These are phyloP conservation scores for Didymella keratinophila DNA, from an alignment of 2,329 filamentous ascomycete genomes.

Conservation along the genomic window DNA sequence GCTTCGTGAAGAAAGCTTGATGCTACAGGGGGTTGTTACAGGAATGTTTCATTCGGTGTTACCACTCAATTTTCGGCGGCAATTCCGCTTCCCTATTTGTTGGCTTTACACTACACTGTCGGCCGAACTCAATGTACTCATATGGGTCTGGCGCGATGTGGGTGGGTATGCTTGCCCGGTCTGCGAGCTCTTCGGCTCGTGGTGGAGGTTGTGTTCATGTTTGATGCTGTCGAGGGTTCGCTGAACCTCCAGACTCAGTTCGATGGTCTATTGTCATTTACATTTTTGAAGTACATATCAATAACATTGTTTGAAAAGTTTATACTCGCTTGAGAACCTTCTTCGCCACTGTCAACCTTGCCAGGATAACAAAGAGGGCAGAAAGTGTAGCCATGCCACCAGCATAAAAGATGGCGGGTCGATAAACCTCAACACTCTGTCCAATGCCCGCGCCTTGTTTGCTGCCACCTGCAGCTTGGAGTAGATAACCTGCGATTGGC, in stretches of 20 bases:
- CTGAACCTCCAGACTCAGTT: no score
- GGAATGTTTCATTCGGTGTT: no score
- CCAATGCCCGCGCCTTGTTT: conserved; percentile 17
- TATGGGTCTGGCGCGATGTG: background rate
- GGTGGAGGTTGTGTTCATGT: background rate
- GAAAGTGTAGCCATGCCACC: conserved; percentile 27
- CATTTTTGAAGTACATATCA: no score
- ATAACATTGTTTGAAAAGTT: no score
- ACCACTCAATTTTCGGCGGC: no score
- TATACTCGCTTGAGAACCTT: conserved; percentile 14
- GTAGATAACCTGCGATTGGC: conserved; percentile 39
- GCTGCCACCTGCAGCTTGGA: conserved; percentile 34
- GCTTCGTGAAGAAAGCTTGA: background rate
- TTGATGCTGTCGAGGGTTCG: background rate
- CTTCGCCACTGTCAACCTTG: conserved; percentile 9
- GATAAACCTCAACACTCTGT: conserved; percentile 29
- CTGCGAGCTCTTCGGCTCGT: background rate
- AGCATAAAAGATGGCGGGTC: conserved; percentile 43
- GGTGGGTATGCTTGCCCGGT: background rate
- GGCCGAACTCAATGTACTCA: background rate
- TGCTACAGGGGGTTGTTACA: no score
- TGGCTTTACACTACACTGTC: background rate
- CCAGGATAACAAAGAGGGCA: conserved; percentile 10
- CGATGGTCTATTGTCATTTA: no score
- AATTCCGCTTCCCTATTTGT: no score